Conservation (phyloP, 1,284 basidiomycete species). For the Boletus holoroseus region DNA sequence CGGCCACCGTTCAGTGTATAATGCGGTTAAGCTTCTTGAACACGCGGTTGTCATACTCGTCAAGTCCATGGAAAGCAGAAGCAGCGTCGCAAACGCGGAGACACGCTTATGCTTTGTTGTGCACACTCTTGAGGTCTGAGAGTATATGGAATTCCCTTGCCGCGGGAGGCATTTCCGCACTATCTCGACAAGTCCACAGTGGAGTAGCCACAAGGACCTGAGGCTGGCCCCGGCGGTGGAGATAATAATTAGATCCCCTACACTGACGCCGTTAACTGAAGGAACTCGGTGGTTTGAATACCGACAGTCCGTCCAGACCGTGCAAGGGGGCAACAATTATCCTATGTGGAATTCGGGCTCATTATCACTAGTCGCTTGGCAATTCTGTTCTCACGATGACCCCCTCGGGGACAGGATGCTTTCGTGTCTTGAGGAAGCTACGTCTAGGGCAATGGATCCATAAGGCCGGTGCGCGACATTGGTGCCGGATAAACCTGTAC, state of each 20-base stretch:
- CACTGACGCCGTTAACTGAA: not conserved
- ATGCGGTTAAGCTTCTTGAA: not conserved
- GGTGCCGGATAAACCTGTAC: not conserved
- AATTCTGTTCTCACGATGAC: not conserved
- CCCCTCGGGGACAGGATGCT: not conserved
- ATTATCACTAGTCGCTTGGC: not conserved
- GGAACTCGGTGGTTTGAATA: not conserved
- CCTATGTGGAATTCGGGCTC: not conserved
- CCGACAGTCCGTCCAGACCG: too few species aligned
- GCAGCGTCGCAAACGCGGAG: not conserved
- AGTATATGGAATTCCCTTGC: not conserved
- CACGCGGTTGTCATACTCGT: not conserved
- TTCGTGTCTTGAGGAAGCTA: not conserved
- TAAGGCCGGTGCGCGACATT: not conserved
- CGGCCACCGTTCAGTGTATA: not conserved
- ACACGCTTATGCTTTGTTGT: not conserved
- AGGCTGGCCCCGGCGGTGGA: not conserved
- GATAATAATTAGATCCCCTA: not conserved
- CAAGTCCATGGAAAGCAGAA: not conserved
- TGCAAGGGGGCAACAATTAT: not conserved
- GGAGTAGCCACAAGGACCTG: not conserved
- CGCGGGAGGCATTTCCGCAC: not conserved
- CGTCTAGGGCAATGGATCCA: not conserved
- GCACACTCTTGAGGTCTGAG: not conserved
- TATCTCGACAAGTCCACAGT: not conserved